Evolutionary conservation across 257 asterid genomes (phyloP).

Genomic region (Jaltomata sinuosa): DNA sequence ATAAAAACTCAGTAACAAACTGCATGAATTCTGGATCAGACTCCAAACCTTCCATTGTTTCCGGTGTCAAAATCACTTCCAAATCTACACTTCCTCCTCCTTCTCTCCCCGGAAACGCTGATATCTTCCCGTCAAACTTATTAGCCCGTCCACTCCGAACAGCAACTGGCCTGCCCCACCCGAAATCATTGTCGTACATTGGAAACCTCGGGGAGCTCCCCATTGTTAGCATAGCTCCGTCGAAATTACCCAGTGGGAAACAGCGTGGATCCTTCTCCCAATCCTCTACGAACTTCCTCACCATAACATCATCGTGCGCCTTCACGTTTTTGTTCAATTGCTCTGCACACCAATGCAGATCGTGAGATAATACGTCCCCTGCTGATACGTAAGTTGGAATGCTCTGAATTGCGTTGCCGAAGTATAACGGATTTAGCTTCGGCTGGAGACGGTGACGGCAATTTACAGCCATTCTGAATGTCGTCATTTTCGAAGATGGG

Average conservation of each 20-base stretch:
- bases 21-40: conserved; percentile 42
- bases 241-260: conserved; percentile 48
- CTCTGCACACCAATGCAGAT: conserved; percentile 48
- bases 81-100: conserved; percentile 37
- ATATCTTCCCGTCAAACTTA: conserved; percentile 48
- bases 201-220: conserved; percentile 46
- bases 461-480: conserved; percentile 57
- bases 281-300: conserved; percentile 23
- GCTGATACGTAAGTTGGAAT: conserved; percentile 37
- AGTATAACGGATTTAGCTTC: conserved; percentile 37
- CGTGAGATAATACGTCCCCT: conserved; percentile 26
- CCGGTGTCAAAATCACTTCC: conserved; percentile 40
- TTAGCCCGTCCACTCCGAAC: conserved; percentile 45
- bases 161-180: conserved; percentile 39
- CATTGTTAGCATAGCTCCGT: conserved; percentile 47
- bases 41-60: conserved; percentile 26
- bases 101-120: conserved; percentile 40
- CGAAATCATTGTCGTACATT: conserved; percentile 47
- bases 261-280: conserved; percentile 48
- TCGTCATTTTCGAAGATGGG: conserved; percentile 31
- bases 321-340: conserved; percentile 28
- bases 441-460: conserved; percentile 63
- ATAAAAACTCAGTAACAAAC: conserved; percentile 20
- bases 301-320: conserved; percentile 36
- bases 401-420: conserved; percentile 73